Percentiles rank a stretch among this genome's conserved stretches.
Conservation (phyloP, 2,329 filamentous ascomycete species). For the Parafenestella ontariensis region DNA sequence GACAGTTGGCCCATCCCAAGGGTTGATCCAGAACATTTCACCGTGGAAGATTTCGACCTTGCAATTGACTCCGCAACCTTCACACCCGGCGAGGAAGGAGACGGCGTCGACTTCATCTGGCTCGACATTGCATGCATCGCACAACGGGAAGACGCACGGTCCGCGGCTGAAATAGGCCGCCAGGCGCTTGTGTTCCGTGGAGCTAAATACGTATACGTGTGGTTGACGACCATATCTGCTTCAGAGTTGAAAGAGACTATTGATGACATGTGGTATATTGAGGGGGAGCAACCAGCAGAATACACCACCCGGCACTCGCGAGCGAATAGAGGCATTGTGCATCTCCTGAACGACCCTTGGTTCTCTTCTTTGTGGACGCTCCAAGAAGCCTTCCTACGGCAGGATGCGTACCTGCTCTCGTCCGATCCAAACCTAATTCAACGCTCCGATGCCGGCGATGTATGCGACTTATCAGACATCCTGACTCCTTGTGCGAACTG, state of each 20-base stretch:
- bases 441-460: background rate
- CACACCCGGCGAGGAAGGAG: background rate
- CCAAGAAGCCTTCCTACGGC: background rate
- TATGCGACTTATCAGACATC: background rate
- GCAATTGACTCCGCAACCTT: background rate
- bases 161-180: background rate
- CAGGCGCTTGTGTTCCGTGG: background rate
- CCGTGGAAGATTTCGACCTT: background rate
- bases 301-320: background rate
- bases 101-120: background rate
- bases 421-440: background rate
- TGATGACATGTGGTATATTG: background rate
- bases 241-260: background rate
- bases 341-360: background rate
- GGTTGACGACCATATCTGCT: background rate
- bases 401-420: background rate
- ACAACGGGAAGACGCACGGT: background rate
- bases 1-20: background rate
- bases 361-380: too few relatives aligned
- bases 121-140: background rate
- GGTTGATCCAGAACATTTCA: background rate
- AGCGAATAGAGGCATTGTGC: background rate
- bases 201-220: background rate
- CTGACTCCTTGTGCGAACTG: background rate
- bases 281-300: background rate